Percentiles rank a stretch among this genome's conserved stretches.
phyloP scores from a whole-genome alignment of 2,329 filamentous ascomycete genomes.

The Bipolaris bicolor region DNA sequence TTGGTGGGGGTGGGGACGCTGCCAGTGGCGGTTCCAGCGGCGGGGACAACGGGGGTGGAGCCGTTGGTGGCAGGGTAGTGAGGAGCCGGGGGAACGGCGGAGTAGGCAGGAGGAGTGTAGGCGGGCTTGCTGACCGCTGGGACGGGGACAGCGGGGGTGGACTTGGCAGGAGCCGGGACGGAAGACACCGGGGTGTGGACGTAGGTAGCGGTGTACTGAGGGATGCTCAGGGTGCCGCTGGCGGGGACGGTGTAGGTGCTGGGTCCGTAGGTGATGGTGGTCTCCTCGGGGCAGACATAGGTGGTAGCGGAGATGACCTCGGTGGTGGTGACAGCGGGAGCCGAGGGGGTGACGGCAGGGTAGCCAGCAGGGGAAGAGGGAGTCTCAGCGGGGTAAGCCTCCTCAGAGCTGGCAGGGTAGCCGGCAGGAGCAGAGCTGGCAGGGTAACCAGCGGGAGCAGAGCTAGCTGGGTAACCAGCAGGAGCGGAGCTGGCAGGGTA shows the following conservation, averaged over 20 bases:
- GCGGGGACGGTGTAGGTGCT: slow-evolving; percentile 45
- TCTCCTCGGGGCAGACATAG: slow-evolving; percentile 32
- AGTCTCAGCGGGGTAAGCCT: neutral
- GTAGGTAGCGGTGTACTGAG: slow-evolving; percentile 30
- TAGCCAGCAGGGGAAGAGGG: neutral
- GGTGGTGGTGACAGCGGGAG: slow-evolving; percentile 26
- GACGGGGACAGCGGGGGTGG: neutral
- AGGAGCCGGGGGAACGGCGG: slow-evolving; percentile 23
- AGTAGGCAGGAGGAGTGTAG: slow-evolving; percentile 10
- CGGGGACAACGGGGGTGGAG: slow-evolving; percentile 26
- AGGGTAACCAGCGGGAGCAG: neutral
- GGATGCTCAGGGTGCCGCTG: slow-evolving; percentile 40
- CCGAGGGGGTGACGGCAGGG: slow-evolving; percentile 5
- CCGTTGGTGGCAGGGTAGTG: slow-evolving; percentile 17
- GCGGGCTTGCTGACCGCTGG: slow-evolving; percentile 6
- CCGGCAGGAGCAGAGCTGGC: neutral
- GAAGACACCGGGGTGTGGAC: slow-evolving; percentile 22
- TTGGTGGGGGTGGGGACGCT: slow-evolving; percentile 39
- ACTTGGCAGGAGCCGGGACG: slow-evolving; percentile 1
- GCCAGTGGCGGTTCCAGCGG: slow-evolving; percentile 32
- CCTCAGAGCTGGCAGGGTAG: neutral
- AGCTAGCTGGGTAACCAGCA: slow-evolving; percentile 4
- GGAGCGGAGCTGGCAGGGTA: slow-evolving; percentile 1
- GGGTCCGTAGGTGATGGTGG: slow-evolving; percentile 36
- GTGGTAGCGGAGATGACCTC: slow-evolving; percentile 31